These are phyloP conservation scores for Niebla homalea DNA, from an alignment of 495 filamentous ascomycete species.

Conservation along the genomic window DNA sequence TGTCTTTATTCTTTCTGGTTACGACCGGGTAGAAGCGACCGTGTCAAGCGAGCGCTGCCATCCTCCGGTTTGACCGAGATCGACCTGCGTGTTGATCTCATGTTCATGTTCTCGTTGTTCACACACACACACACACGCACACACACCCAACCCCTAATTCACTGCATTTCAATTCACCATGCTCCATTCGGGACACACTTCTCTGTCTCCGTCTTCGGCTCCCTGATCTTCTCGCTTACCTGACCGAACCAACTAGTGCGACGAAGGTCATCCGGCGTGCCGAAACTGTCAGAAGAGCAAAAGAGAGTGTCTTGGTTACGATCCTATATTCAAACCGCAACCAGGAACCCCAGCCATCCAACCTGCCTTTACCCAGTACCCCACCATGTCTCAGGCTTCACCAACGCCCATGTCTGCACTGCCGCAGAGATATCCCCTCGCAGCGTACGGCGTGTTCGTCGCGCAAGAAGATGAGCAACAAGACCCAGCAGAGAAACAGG, in stretches of 20 bases:
- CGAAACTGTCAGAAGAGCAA: conserved; percentile 98
- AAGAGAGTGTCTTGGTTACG: conserved; percentile 93
- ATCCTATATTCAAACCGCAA: conserved; percentile 91
- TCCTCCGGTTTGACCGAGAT: conserved; percentile 9
- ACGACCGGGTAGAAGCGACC: conserved; percentile 18
- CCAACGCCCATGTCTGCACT: conserved; percentile 32
- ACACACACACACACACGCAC: background rate
- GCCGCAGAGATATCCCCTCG: conserved; percentile 45
- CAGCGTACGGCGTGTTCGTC: conserved; percentile 36
- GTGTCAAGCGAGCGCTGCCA: conserved; percentile 22
- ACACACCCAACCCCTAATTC: background rate
- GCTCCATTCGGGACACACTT: no score
- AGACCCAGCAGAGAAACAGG: conserved; percentile 16
- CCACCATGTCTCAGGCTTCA: background rate
- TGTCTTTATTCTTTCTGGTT: conserved; percentile 12
- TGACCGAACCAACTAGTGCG: conserved; percentile 50
- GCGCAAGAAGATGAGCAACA: conserved; percentile 20
- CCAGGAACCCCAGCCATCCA: conserved; percentile 67
- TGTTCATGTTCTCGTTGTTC: no score
- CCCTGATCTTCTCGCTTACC: no score
- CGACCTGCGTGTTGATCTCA: no score
- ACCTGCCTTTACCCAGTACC: conserved; percentile 42
- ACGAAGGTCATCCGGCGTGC: conserved; percentile 88
- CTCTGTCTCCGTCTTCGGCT: no score
- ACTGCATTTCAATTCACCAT: no score